Conservation (phyloP, 1,139 yeast genomes). For the Saccharomycopsis phalli region DNA sequence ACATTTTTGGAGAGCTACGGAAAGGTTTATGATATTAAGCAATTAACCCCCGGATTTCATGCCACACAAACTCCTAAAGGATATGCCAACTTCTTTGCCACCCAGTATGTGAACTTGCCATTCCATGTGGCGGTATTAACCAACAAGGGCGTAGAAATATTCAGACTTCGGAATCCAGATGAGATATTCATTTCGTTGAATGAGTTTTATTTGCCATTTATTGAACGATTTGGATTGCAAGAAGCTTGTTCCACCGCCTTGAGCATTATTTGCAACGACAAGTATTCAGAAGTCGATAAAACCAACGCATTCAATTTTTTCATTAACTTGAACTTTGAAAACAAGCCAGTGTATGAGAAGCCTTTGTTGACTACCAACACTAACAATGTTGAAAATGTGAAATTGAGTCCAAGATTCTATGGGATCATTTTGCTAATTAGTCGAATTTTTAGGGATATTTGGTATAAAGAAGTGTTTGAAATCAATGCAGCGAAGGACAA, state of each 20-base stretch:
- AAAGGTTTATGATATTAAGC: slow-evolving; percentile 65
- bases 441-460: slow-evolving; percentile 65
- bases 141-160: slow-evolving; percentile 65
- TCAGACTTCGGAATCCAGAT: slow-evolving; percentile 72
- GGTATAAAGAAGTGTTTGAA: slow-evolving; percentile 65
- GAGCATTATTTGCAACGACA: slow-evolving; percentile 70
- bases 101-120: slow-evolving; percentile 62
- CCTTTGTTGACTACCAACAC: slow-evolving; percentile 20
- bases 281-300: slow-evolving; percentile 43
- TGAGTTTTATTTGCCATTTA: slow-evolving; percentile 48
- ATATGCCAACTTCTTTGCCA: slow-evolving; percentile 73
- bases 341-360: slow-evolving; percentile 17
- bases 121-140: slow-evolving; percentile 76
- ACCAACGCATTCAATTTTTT: slow-evolving; percentile 31
- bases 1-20: slow-evolving; percentile 60
- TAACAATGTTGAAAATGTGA: slow-evolving; percentile 48
- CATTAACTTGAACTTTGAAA: slow-evolving; percentile 17
- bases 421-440: slow-evolving; percentile 80
- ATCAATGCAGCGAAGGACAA: slow-evolving; percentile 33
- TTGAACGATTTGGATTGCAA: slow-evolving; percentile 47
- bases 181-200: slow-evolving; percentile 61
- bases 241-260: slow-evolving; percentile 87
- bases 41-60: slow-evolving; percentile 59
- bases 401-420: slow-evolving; percentile 84
- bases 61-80: slow-evolving; percentile 72